phyloP scores from a whole-genome alignment of 225 moss, liverwort and hornwort genomes.

The Antitrichia curtipendula region DNA sequence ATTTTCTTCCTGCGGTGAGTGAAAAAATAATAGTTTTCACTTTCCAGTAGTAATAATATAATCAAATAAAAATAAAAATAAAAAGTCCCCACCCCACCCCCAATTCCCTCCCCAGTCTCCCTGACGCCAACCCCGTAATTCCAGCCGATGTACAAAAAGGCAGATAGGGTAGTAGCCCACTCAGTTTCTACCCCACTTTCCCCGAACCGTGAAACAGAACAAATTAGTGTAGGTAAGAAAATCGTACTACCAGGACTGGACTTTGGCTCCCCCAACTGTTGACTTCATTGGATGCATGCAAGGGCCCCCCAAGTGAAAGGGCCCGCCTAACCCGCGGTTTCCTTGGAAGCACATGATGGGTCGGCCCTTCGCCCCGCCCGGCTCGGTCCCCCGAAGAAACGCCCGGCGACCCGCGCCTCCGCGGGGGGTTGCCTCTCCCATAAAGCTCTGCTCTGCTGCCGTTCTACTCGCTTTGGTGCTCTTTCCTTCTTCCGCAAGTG shows the following conservation, averaged over 20 bases:
- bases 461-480: constrained; percentile 8
- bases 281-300: not conserved
- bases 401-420: not conserved
- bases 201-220: not conserved
- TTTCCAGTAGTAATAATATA: not conserved
- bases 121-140: not conserved
- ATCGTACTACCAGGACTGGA: not conserved
- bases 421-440: not conserved
- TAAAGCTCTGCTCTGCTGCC: not conserved
- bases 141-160: not conserved
- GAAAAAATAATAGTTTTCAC: not conserved
- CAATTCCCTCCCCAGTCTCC: not conserved
- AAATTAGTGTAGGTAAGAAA: not conserved
- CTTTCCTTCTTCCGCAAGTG: not conserved
- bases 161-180: not conserved
- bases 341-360: not conserved
- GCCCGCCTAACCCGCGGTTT: not conserved
- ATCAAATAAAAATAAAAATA: not conserved
- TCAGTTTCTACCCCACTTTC: not conserved
- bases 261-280: not conserved
- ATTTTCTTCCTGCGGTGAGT: not conserved
- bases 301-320: not conserved
- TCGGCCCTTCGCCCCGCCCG: not conserved
- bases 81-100: not conserved
- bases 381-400: not conserved